A percentile compares a stretch with the other conserved stretches of the same genome.
Evolutionary conservation across 2,329 filamentous ascomycete genomes (phyloP).

Genomic region (Penicillium sp.): DNA sequence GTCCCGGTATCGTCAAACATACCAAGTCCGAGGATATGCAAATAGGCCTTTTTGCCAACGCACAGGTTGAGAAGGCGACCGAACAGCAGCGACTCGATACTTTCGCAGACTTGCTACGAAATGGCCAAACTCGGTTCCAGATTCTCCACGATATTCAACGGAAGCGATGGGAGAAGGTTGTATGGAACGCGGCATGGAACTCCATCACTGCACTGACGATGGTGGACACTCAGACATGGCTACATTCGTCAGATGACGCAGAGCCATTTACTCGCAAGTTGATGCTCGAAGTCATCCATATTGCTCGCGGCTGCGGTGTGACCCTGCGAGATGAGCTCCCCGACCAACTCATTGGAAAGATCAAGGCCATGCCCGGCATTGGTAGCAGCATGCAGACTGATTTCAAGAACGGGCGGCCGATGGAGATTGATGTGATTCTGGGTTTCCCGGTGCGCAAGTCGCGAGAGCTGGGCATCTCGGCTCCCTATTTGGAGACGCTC

Average conservation of each 20-base stretch:
- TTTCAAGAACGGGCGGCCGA: constrained; percentile 38
- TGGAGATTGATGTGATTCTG: constrained; percentile 51
- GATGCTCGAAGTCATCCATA: constrained; percentile 46
- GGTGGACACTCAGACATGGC: constrained; percentile 44
- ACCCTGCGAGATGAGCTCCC: constrained; percentile 36
- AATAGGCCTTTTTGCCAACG: constrained; percentile 53
- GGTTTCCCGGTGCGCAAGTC: constrained; percentile 43
- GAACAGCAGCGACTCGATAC: constrained; percentile 43
- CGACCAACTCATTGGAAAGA: constrained; percentile 40
- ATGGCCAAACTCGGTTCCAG: constrained; percentile 43
- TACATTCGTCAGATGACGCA: constrained; percentile 42
- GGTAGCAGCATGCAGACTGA: constrained; percentile 50
- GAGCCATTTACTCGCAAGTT: constrained; percentile 38
- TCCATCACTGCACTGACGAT: constrained; percentile 44
- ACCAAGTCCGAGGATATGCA: constrained; percentile 55
- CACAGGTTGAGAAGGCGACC: constrained; percentile 16
- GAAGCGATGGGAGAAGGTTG: constrained; percentile 43
- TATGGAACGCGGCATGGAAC: constrained; percentile 46
- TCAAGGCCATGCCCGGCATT: constrained; percentile 41
- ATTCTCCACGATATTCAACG: constrained; percentile 37
- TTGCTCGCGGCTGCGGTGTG: constrained; percentile 42
- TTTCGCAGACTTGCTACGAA: constrained; percentile 43
- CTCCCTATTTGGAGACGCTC: constrained; percentile 41
- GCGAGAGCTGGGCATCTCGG: constrained; percentile 39
- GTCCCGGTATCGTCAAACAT: constrained; percentile 52